These are phyloP conservation scores for Neurospora pannonica DNA, from an alignment of 495 filamentous ascomycete species.

Conservation along the genomic window DNA sequence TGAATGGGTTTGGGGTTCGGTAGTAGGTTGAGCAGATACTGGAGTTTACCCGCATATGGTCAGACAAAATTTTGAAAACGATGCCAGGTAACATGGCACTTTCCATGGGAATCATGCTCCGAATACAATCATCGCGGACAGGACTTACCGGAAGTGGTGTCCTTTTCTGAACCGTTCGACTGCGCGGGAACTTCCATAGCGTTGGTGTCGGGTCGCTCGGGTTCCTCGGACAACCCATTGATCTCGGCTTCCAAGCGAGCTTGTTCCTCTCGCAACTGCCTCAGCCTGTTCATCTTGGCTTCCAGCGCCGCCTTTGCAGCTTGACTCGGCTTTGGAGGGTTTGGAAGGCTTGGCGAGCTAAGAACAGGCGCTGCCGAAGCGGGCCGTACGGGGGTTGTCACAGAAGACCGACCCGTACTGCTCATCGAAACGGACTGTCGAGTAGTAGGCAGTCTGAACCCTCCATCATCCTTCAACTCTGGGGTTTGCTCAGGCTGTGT, in stretches of 20 bases:
- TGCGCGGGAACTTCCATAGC: constrained; percentile 19
- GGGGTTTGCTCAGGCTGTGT: constrained; percentile 22
- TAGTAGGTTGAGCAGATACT: neutral
- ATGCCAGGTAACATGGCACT: neutral
- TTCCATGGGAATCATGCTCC: neutral
- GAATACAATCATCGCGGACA: neutral
- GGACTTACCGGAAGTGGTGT: constrained; percentile 1
- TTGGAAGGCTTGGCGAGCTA: constrained; percentile 9
- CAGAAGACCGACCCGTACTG: neutral
- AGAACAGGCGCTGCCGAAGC: neutral
- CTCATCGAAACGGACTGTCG: constrained; percentile 1
- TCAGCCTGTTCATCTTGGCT: constrained; percentile 41
- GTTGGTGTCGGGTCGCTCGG: constrained; percentile 42
- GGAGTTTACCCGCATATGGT: neutral
- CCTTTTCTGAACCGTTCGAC: constrained; percentile 1
- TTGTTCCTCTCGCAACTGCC: constrained; percentile 46
- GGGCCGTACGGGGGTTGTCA: neutral
- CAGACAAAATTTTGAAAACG: neutral
- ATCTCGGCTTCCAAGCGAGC: constrained; percentile 50
- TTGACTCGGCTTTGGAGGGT: constrained; percentile 11
- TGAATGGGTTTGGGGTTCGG: neutral
- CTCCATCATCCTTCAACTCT: constrained; percentile 21
- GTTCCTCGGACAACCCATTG: constrained; percentile 39
- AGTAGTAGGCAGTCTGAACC: neutral
- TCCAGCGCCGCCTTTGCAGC: constrained; percentile 31